Evolutionary conservation across 495 filamentous ascomycete species (phyloP).

Genomic region (Lepidopterella palustris): DNA sequence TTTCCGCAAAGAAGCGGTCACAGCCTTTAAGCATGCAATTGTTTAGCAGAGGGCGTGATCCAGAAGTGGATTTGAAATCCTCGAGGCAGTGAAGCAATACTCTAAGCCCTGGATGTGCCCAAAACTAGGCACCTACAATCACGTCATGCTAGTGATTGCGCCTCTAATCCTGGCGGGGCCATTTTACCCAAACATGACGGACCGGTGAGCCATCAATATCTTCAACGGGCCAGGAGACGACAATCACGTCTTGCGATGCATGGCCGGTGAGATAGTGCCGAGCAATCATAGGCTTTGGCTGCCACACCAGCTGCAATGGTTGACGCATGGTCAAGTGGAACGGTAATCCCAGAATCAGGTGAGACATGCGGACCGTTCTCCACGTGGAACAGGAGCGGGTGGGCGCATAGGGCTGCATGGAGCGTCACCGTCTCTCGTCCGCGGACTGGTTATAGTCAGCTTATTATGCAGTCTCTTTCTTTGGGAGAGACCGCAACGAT

Average conservation of each 20-base stretch:
- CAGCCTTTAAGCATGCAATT: too few species aligned
- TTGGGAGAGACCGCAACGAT: neutral
- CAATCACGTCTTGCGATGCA: too few species aligned
- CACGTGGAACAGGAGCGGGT: slow-evolving; percentile 24
- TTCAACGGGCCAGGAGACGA: too few species aligned
- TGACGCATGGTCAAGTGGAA: neutral
- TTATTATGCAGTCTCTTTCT: slow-evolving; percentile 8
- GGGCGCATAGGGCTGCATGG: slow-evolving; percentile 29
- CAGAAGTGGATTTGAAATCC: neutral
- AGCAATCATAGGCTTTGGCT: neutral
- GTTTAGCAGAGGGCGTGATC: too few species aligned
- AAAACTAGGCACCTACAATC: neutral
- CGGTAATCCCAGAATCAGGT: neutral
- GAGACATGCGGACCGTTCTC: slow-evolving; percentile 20
- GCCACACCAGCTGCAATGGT: neutral
- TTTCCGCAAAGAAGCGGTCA: too few species aligned
- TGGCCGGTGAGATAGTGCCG: too few species aligned
- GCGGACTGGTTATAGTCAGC: slow-evolving; percentile 20
- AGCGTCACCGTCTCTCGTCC: neutral
- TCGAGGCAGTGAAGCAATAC: neutral
- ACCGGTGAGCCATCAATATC: too few species aligned
- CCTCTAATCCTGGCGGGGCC: neutral
- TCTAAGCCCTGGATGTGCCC: neutral
- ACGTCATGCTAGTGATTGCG: neutral
- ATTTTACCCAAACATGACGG: neutral